phyloP scores from a whole-genome alignment of 306 rosid species.

The Ziziphus jujuba region DNA sequence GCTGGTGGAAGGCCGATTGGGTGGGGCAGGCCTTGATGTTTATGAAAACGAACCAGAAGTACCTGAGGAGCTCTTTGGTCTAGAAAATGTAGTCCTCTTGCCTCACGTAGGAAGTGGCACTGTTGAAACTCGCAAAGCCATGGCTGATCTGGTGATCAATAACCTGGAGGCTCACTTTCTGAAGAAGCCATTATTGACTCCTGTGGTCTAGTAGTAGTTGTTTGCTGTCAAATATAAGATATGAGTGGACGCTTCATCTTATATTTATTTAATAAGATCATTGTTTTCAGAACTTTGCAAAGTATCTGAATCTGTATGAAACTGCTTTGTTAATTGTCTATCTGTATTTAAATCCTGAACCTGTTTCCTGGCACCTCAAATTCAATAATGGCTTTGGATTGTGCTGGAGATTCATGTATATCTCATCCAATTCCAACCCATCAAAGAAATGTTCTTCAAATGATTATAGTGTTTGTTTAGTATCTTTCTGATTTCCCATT shows the following conservation, averaged over 20 bases:
- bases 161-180: conserved; percentile 81
- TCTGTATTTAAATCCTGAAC: background rate
- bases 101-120: conserved; percentile 81
- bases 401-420: too few species aligned
- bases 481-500: background rate
- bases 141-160: conserved; percentile 74
- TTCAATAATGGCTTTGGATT: background rate
- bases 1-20: conserved; percentile 73
- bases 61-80: conserved; percentile 62
- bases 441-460: too few species aligned
- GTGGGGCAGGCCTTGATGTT: conserved; percentile 87
- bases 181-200: conserved; percentile 67
- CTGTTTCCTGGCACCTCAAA: background rate
- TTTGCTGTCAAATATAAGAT: background rate
- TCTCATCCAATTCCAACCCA: too few species aligned
- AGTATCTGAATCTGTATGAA: background rate
- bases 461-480: too few species aligned
- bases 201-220: conserved; percentile 41
- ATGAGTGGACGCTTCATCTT: conserved; percentile 1
- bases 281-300: conserved; percentile 13
- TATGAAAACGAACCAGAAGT: conserved; percentile 79
- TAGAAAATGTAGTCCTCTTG: conserved; percentile 71
- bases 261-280: background rate
- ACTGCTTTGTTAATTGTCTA: background rate
- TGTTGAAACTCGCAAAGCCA: conserved; percentile 60